Evolutionary conservation across 192 early-diverging fungal genomes (phyloP).

Genomic region (Kappamyces sp.): DNA sequence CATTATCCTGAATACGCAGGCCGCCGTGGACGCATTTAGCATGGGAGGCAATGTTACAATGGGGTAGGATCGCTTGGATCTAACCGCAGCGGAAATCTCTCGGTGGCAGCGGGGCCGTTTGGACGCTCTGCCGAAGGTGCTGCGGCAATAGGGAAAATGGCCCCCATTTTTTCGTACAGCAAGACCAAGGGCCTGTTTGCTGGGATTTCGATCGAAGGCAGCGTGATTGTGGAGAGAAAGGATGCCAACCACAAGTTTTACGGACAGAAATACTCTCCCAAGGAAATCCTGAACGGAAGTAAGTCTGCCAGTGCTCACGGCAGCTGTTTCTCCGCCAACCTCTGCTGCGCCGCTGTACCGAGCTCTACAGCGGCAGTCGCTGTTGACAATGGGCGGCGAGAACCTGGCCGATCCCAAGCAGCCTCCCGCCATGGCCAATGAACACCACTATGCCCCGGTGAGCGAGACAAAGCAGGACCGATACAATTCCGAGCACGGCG

Average conservation of each 20-base stretch:
- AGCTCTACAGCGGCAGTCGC: conserved; percentile 34
- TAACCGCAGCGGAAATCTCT: conserved; percentile 18
- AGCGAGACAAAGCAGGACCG: too few relatives aligned
- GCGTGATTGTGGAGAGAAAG: conserved; percentile 84
- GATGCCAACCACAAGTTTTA: conserved; percentile 90
- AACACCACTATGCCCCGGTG: neutral
- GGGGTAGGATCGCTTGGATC: neutral
- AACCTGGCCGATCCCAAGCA: conserved; percentile 9
- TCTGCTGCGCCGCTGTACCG: conserved; percentile 73
- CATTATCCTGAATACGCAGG: conserved; percentile 18
- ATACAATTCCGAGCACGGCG: too few relatives aligned
- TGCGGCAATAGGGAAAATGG: conserved; percentile 68
- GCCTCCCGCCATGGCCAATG: neutral
- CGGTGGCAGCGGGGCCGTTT: conserved; percentile 74
- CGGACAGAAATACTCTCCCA: conserved; percentile 61
- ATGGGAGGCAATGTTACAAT: conserved; percentile 18
- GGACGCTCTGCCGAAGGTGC: conserved; percentile 80
- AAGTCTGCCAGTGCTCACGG: conserved; percentile 44
- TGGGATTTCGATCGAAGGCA: conserved; percentile 85
- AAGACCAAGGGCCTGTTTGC: conserved; percentile 91
- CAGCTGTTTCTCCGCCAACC: conserved; percentile 63
- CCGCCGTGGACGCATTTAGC: conserved; percentile 20
- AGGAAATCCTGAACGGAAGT: conserved; percentile 79
- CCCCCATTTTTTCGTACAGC: conserved; percentile 87
- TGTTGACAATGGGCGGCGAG: conserved; percentile 1